Evolutionary conservation across 345 rosid genomes (phyloP).

Genomic region (Arabidopsis arenosa): DNA sequence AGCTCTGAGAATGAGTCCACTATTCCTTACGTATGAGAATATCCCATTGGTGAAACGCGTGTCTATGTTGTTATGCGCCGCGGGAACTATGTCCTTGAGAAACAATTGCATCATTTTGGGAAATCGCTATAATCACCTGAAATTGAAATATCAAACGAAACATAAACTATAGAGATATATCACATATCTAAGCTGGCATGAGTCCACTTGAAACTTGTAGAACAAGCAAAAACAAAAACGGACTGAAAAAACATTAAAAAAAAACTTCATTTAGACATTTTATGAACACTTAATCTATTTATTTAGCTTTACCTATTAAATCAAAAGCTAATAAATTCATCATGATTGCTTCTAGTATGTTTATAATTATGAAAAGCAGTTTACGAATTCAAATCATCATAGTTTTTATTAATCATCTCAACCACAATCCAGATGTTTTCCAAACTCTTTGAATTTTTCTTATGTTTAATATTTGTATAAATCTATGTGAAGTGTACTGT

Average conservation of each 20-base stretch:
- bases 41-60: slow-evolving; percentile 65
- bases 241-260: too few species aligned
- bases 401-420: neutral
- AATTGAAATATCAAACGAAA: neutral
- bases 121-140: neutral
- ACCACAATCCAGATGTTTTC: neutral
- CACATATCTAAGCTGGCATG: too few species aligned
- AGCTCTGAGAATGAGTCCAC: slow-evolving; percentile 58
- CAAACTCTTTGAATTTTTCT: too few species aligned
- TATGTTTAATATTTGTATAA: too few species aligned
- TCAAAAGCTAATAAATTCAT: neutral
- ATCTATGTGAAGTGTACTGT: neutral
- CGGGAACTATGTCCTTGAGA: slow-evolving; percentile 62
- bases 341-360: neutral
- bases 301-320: neutral
- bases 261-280: slow-evolving; percentile 15
- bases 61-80: slow-evolving; percentile 75
- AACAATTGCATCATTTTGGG: slow-evolving; percentile 35
- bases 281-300: slow-evolving; percentile 26
- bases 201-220: neutral
- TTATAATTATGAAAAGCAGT: neutral
- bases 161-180: too few species aligned
- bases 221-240: neutral
- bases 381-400: neutral
- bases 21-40: slow-evolving; percentile 64